Percentiles rank a stretch among this genome's conserved stretches.
Conservation (phyloP, 805 yeast species). For the Wickerhamiella vanderwaltii region DNA sequence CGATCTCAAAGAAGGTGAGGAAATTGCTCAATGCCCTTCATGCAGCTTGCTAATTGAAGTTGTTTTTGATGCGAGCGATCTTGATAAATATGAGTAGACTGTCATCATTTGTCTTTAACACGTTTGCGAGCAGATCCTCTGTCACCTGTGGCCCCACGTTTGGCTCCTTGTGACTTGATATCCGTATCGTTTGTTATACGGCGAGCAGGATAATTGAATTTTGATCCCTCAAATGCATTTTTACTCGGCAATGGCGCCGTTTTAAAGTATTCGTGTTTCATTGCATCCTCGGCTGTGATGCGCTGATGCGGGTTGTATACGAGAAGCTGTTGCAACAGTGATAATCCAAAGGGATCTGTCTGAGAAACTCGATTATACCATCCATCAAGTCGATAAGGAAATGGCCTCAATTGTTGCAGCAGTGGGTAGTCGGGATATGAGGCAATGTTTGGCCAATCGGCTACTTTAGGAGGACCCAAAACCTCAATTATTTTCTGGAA, state of each 20-base stretch:
- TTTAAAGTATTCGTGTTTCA: constrained; percentile 67
- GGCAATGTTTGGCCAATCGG: constrained; percentile 67
- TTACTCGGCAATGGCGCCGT: constrained; percentile 55
- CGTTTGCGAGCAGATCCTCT: too few relatives aligned
- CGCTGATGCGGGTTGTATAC: constrained; percentile 76
- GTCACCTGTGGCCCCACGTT: neutral
- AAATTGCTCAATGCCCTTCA: constrained; percentile 91
- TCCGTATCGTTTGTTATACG: constrained; percentile 36
- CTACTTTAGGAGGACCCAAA: constrained; percentile 72
- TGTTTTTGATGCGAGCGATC: constrained; percentile 54
- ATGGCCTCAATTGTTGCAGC: constrained; percentile 45
- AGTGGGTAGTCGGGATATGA: constrained; percentile 76
- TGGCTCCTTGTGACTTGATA: neutral
- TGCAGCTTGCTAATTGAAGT: constrained; percentile 90
- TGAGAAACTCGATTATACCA: constrained; percentile 87
- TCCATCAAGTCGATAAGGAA: constrained; percentile 56
- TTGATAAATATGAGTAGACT: constrained; percentile 16
- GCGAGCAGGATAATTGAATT: constrained; percentile 68
- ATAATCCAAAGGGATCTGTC: constrained; percentile 52
- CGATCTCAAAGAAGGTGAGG: constrained; percentile 82
- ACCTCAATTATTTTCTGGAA: constrained; percentile 81
- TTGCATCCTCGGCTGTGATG: constrained; percentile 63
- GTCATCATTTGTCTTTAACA: too few relatives aligned
- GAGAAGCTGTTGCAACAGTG: constrained; percentile 49
- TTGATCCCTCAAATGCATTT: constrained; percentile 70